Conservation (phyloP, 1,284 basidiomycete genomes). For the Hypsizygus ulmarius region DNA sequence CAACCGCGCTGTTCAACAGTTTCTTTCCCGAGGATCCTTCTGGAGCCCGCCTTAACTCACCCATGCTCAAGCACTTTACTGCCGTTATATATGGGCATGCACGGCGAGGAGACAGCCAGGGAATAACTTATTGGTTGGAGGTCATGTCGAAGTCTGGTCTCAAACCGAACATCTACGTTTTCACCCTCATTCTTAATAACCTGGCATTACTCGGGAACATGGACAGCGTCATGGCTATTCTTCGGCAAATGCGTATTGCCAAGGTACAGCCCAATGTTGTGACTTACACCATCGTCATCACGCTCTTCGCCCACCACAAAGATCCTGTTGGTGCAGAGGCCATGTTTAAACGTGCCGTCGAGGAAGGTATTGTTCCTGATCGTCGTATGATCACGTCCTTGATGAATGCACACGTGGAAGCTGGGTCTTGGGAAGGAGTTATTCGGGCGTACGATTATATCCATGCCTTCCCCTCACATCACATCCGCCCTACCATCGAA, state of each 20-base stretch:
- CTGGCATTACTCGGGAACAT: conserved; percentile 61
- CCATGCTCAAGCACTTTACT: conserved; percentile 51
- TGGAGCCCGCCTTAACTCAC: conserved; percentile 31
- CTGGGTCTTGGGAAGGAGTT: conserved; percentile 77
- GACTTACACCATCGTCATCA: conserved; percentile 72
- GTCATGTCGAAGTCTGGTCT: conserved; percentile 50
- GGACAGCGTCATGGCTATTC: conserved; percentile 50
- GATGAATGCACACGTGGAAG: conserved; percentile 83
- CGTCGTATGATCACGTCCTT: conserved; percentile 65
- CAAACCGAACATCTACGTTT: conserved; percentile 53
- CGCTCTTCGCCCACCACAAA: conserved; percentile 61
- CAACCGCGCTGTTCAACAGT: conserved; percentile 51
- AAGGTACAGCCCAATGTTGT: conserved; percentile 48
- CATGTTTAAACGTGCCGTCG: conserved; percentile 63
- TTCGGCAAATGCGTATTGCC: conserved; percentile 61
- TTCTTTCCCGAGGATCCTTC: conserved; percentile 43
- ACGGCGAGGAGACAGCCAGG: conserved; percentile 45
- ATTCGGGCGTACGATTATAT: conserved; percentile 75
- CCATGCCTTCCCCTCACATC: conserved; percentile 34
- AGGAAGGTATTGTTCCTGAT: conserved; percentile 63
- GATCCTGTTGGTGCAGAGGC: conserved; percentile 70
- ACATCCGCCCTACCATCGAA: conserved; percentile 47
- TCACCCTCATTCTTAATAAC: conserved; percentile 59
- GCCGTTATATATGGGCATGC: conserved; percentile 59
- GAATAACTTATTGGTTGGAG: conserved; percentile 56